Base-by-base conservation (phyloP, 1,284 basidiomycete species). In the Bjerkandera adusta region DNA sequence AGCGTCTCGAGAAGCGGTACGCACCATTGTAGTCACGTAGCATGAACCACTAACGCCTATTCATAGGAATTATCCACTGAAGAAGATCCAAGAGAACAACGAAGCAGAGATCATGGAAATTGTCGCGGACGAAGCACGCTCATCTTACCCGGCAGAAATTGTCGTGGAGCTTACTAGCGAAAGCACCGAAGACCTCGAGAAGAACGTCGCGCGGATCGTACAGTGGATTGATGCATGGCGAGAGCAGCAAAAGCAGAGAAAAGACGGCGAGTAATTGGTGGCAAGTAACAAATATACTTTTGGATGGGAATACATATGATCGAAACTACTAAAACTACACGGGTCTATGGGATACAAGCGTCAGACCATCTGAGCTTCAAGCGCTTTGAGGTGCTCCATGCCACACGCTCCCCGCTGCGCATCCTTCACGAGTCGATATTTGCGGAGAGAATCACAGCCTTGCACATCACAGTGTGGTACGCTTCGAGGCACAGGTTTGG, bases 11-110 rank as follows among this genome's bases (percentile, higher is more conserved):
- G 67, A 87, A 87, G 64, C 76, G 96, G 96, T 93, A 51, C 48
- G 81, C 71, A 33, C 24, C 15, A n/a, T 16, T 24, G 22, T 33
- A 32, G 30, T 15, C 53, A 32, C 37, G 33, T 30, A 5, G 38
- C 29, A 13, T 48, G 10, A 12, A 21, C 36, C n/a, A 32, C 7
- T 25, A 22, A 32, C 16, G 16, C 21, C 20, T 24, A 18, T 13
- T 43, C 41, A 7, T 64, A 97, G 96, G 55, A 81, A 82, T 10
- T 99, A 99, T 63, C 72, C 89, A 1, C 67, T 93, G 37, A 90
- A 92, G 63, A 99, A 99, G 71, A 92, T 99, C 8, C 89, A 95
- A 64, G 97, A 99, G 68, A 99, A 99, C 66, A 96, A 99, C 68
- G 87, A 95, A 58, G 94, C 95, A 7, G 96, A 99, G 69, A 99